A percentile compares a stretch with the other conserved stretches of the same genome.
These are phyloP conservation scores for Micractinium conductrix DNA, from an alignment of 139 green algal species.

Conservation along the genomic window DNA sequence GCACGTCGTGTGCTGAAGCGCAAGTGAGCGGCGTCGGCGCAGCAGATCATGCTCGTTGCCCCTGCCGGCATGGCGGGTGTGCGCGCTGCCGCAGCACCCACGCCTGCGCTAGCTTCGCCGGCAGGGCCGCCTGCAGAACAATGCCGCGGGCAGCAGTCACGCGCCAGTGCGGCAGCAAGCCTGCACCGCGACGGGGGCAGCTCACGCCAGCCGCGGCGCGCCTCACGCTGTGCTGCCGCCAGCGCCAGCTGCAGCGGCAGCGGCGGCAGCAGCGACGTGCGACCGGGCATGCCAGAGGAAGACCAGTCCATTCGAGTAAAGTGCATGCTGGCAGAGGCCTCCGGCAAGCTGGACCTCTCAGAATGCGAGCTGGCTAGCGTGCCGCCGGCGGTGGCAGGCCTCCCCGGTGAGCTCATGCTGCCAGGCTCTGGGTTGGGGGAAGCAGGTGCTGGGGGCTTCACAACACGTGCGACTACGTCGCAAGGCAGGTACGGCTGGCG, in stretches of 20 bases:
- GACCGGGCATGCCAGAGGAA: neutral
- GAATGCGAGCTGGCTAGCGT: constrained; percentile 61
- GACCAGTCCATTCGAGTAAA: constrained; percentile 38
- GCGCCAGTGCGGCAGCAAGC: neutral
- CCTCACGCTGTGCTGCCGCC: neutral
- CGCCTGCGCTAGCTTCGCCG: no score
- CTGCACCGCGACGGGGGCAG: neutral
- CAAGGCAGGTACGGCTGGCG: no score
- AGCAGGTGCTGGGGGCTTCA: no score
- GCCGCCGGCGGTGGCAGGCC: constrained; percentile 56
- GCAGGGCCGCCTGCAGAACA: neutral
- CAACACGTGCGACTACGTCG: no score
- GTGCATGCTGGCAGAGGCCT: constrained; percentile 49
- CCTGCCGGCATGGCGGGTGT: neutral
- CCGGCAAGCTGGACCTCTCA: constrained; percentile 76
- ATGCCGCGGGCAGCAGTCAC: no score
- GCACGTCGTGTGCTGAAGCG: constrained; percentile 22
- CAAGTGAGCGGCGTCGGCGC: constrained; percentile 2
- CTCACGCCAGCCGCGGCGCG: neutral
- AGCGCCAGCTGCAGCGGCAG: neutral
- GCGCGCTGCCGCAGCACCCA: neutral
- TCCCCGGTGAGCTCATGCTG: constrained; percentile 40
- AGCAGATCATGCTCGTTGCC: no score
- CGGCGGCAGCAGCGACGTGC: neutral
- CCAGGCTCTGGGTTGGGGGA: no score